A percentile compares a stretch with the other conserved stretches of the same genome.
phyloP scores from a whole-genome alignment of 176 grass and related monocot species.

The Phragmites australis region DNA sequence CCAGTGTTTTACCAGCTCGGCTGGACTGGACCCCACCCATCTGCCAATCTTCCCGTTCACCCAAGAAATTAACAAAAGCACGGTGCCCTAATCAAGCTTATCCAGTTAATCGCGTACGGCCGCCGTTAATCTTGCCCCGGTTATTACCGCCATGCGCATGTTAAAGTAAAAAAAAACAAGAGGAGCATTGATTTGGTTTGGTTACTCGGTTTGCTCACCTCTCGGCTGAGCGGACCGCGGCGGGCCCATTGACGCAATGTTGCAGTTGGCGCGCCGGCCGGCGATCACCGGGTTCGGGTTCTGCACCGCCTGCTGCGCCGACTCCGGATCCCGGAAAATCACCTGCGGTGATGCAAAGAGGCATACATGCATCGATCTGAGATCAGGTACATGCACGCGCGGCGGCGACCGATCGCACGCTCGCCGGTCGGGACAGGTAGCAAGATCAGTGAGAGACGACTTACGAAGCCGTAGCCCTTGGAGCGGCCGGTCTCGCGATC shows the following conservation, averaged over 20 bases:
- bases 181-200: slow-evolving; percentile 42
- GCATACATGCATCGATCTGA: background rate
- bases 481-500: slow-evolving; percentile 83
- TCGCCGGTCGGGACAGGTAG: background rate
- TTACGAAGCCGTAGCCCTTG: slow-evolving; percentile 97
- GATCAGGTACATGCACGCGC: background rate
- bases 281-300: slow-evolving; percentile 87
- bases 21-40: slow-evolving; percentile 40
- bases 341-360: slow-evolving; percentile 39
- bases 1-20: slow-evolving; percentile 37
- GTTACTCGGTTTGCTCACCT: slow-evolving; percentile 50
- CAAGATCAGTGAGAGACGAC: background rate
- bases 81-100: slow-evolving; percentile 42
- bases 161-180: background rate
- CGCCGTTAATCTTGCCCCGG: slow-evolving; percentile 36
- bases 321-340: slow-evolving; percentile 75
- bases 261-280: slow-evolving; percentile 93
- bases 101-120: slow-evolving; percentile 29
- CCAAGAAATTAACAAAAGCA: background rate
- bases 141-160: slow-evolving; percentile 56
- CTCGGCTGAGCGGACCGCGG: slow-evolving; percentile 54
- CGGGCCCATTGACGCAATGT: slow-evolving; percentile 86
- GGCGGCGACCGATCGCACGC: background rate
- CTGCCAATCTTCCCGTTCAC: too few species aligned
- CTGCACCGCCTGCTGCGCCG: slow-evolving; percentile 72